Evolutionary conservation across 441 rosid species (phyloP).

Genomic region (Erysimum pusillum): DNA sequence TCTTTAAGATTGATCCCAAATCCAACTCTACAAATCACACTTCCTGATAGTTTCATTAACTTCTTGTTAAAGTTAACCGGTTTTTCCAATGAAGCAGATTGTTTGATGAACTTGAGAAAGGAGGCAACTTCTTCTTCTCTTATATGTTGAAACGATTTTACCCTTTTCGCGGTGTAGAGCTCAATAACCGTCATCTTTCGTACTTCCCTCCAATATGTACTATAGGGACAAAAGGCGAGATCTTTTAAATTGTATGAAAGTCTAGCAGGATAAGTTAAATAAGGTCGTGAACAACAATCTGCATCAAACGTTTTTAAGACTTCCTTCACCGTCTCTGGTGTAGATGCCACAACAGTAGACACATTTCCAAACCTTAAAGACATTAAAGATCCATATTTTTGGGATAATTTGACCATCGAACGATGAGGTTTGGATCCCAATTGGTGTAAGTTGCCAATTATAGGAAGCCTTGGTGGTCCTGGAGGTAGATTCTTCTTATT

Average conservation of each 20-base stretch:
- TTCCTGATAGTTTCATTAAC: neutral
- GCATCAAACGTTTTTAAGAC: conserved; percentile 33
- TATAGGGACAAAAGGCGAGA: conserved; percentile 20
- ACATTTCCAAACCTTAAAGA: conserved; percentile 30
- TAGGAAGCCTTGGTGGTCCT: conserved; percentile 39
- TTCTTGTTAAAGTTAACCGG: conserved; percentile 4
- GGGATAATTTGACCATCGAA: conserved; percentile 19
- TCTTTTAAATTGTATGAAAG: conserved; percentile 22
- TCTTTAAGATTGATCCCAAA: conserved; percentile 23
- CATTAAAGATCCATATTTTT: conserved; percentile 37
- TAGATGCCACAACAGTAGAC: conserved; percentile 25
- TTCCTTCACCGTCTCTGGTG: conserved; percentile 32
- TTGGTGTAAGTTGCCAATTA: conserved; percentile 40
- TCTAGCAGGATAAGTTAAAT: conserved; percentile 29
- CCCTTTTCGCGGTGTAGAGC: conserved; percentile 38
- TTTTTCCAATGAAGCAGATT: conserved; percentile 6
- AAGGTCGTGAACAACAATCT: conserved; percentile 34
- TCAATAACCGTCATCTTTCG: conserved; percentile 37
- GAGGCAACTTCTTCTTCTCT: conserved; percentile 40
- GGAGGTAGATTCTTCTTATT: conserved; percentile 18
- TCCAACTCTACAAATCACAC: conserved; percentile 21
- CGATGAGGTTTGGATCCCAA: conserved; percentile 37
- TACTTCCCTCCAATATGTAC: conserved; percentile 38
- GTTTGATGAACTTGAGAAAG: neutral
- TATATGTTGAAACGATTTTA: conserved; percentile 34